phyloP scores from a whole-genome alignment of 768 basidiomycete species.

The Gloeostereum incarnatum region DNA sequence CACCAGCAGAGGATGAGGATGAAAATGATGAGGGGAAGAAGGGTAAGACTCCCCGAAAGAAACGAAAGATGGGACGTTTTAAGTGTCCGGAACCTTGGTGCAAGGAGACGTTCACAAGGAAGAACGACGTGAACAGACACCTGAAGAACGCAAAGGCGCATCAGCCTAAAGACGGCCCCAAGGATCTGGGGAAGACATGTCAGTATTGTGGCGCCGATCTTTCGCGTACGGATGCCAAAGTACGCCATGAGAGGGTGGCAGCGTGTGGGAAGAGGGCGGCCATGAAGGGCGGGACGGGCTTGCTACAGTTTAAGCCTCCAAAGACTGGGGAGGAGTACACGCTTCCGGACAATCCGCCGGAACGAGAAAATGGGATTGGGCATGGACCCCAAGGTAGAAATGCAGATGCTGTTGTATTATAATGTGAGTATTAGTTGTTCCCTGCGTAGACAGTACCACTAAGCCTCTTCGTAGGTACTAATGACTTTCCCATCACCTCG shows the following conservation, averaged over 20 bases:
- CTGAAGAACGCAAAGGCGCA: constrained; percentile 9
- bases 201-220: constrained; percentile 9
- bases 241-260: constrained; percentile 10
- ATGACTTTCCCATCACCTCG: too few species aligned
- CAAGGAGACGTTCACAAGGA: constrained; percentile 10
- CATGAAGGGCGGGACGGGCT: too few species aligned
- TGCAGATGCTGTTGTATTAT: too few species aligned
- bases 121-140: constrained; percentile 9
- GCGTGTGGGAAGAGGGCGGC: constrained; percentile 11
- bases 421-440: too few species aligned
- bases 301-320: too few species aligned
- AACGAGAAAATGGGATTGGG: too few species aligned
- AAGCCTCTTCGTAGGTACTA: too few species aligned
- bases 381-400: too few species aligned
- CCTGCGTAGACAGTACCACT: too few species aligned
- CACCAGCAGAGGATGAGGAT: not conserved
- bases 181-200: constrained; percentile 7
- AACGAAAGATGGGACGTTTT: constrained; percentile 9
- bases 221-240: constrained; percentile 9
- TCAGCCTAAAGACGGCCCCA: constrained; percentile 5
- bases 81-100: constrained; percentile 8
- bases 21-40: not conserved
- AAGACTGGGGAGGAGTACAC: too few species aligned
- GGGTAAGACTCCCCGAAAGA: constrained; percentile 5
- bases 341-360: too few species aligned